phyloP scores from a whole-genome alignment of 257 asterid species.

The Salvia miltiorrhiza region DNA sequence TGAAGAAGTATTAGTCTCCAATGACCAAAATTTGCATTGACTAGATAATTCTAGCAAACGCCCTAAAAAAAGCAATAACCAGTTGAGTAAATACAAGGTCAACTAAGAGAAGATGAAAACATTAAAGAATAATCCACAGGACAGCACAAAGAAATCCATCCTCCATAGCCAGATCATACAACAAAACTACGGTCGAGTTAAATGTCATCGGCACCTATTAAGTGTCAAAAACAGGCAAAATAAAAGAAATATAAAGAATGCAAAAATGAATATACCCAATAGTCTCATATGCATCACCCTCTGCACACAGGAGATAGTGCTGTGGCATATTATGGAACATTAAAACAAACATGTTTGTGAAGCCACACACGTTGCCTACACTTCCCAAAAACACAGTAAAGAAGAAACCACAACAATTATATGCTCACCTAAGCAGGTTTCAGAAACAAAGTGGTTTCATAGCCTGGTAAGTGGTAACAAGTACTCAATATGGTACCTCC shows the following conservation, averaged over 20 bases:
- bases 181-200: background rate
- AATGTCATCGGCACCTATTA: background rate
- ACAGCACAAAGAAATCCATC: background rate
- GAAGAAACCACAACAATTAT: slow-evolving; percentile 12
- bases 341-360: background rate
- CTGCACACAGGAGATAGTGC: background rate
- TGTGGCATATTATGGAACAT: background rate
- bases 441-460: slow-evolving; percentile 32
- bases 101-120: slow-evolving; percentile 9
- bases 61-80: background rate
- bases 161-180: background rate
- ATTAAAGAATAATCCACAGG: background rate
- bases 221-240: background rate
- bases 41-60: background rate
- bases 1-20: background rate
- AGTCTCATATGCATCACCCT: background rate
- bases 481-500: slow-evolving; percentile 36
- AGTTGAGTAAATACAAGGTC: background rate
- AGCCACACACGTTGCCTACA: background rate
- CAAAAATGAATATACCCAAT: background rate
- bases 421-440: slow-evolving; percentile 40
- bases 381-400: slow-evolving; percentile 4
- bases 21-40: background rate
- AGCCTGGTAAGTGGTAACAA: slow-evolving; percentile 30
- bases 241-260: background rate